phyloP scores from a whole-genome alignment of 1,284 basidiomycete genomes.

The Cryptococcus sp. region DNA sequence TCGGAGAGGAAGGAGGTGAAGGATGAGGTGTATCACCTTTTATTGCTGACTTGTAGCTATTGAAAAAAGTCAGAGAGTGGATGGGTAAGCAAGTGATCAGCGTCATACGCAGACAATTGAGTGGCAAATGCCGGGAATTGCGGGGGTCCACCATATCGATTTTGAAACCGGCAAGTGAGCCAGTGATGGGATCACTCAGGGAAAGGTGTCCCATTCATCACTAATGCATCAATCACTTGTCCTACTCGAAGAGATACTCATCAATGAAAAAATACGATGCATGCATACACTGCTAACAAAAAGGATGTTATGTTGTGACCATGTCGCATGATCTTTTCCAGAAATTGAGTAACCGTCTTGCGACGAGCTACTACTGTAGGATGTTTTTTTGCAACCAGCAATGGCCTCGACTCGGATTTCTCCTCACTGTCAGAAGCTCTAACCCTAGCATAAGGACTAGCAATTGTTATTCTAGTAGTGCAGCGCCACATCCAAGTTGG shows the following conservation, averaged over 20 bases:
- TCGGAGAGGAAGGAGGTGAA: neutral
- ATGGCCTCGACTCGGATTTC: conserved; percentile 40
- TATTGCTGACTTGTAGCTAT: no score
- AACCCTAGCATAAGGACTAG: conserved; percentile 44
- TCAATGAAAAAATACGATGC: no score
- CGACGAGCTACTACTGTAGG: conserved; percentile 26
- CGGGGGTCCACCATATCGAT: neutral
- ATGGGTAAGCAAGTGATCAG: neutral
- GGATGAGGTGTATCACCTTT: neutral
- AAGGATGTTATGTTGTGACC: no score
- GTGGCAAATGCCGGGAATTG: neutral
- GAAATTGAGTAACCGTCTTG: conserved; percentile 31
- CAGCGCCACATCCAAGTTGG: no score
- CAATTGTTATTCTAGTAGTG: neutral
- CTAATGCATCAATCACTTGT: no score
- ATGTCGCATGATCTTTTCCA: conserved; percentile 17
- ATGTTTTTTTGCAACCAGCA: conserved; percentile 43
- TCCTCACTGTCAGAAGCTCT: conserved; percentile 43
- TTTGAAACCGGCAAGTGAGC: no score
- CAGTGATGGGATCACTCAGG: no score
- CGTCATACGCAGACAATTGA: neutral
- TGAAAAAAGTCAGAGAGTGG: neutral
- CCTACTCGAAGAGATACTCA: no score
- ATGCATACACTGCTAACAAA: no score
- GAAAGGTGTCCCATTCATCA: no score